Evolutionary conservation across 2,329 filamentous ascomycete genomes (phyloP).

Genomic region (Exophiala phaeomuriformis): DNA sequence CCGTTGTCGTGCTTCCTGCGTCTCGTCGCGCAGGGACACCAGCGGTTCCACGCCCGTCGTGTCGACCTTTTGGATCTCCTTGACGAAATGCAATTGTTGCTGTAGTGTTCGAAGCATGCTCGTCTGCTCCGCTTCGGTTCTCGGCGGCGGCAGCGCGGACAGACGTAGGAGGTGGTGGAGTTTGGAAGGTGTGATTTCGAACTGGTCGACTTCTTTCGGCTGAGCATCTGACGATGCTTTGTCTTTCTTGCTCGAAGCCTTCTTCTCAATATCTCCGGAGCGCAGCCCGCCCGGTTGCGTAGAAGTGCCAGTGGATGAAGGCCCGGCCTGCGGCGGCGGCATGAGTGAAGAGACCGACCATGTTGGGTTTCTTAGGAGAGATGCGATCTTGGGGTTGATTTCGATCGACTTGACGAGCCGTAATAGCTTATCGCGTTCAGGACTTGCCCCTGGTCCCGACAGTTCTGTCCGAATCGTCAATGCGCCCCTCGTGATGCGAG

Average conservation of each 20-base stretch:
- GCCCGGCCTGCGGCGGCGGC: slow-evolving; percentile 33
- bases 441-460: slow-evolving; percentile 8
- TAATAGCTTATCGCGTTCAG: slow-evolving; percentile 4
- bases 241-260: background rate
- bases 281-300: background rate
- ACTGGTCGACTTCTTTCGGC: background rate
- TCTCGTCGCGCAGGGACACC: slow-evolving; percentile 68
- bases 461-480: slow-evolving; percentile 11
- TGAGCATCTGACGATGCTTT: background rate
- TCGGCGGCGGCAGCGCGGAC: slow-evolving; percentile 72
- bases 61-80: slow-evolving; percentile 71
- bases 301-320: background rate
- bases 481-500: slow-evolving; percentile 8
- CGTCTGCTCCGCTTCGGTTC: slow-evolving; percentile 51
- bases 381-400: slow-evolving; percentile 22
- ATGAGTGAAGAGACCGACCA: slow-evolving; percentile 80
- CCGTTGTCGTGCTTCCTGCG: slow-evolving; percentile 29
- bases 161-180: slow-evolving; percentile 80
- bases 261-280: background rate
- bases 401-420: slow-evolving; percentile 16
- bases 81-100: slow-evolving; percentile 85
- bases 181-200: slow-evolving; percentile 56
- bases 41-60: slow-evolving; percentile 67
- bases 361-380: slow-evolving; percentile 60
- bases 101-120: slow-evolving; percentile 67